Base-by-base conservation (phyloP, 2,329 filamentous ascomycete species). In the Botryosphaeria dothidea region DNA sequence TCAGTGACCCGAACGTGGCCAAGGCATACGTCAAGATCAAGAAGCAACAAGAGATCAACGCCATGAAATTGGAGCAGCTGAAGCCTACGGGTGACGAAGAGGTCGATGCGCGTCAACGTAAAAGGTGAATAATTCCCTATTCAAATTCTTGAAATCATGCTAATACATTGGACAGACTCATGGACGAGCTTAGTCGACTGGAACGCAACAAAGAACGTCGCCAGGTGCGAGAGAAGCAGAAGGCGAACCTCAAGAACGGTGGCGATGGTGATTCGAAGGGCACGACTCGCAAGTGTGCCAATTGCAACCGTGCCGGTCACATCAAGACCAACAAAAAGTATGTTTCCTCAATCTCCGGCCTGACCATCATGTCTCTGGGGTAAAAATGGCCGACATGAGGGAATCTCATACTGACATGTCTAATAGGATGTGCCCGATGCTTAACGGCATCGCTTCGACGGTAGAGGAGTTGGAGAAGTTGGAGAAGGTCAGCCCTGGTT, bases 281-380 rank as follows among this genome's bases (percentile, higher is more conserved):
- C 38, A 83, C 83, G 49, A 89, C 87, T 11, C 86, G 96, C 72
- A 98, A 98, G 82, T 99, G 95, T 80, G 95, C 95, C 70, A 98
- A 97, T 78, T 99, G 95, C 80, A 95, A 95, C 58, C 91, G 95
- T 77, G 91, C 96, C 63, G 95, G 95, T 34, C 95, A 99, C 75
- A 99, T 99, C 83, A 97, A 97, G 80, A 98, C 94, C 54, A 98
- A 98, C 83, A 96, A 97, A 82, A 98, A 97, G 92, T 95, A 66
- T 57, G 70, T 60, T 38, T 21, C 23, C 29, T 57, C n/a, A 2
- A 21, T n/a, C 25, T 17, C 9, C 29, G 2, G 21, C 15, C 15
- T 23, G n/a, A 51, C 13, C 7, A 17, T 8, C 11, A 21, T n/a
- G n/a, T n/a, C 43, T 21, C 23, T 2, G 15, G 46, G n/a, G n/a